A percentile compares a stretch with the other conserved stretches of the same genome.
phyloP scores from a whole-genome alignment of 106 monocot genomes.

The Posidonia australis region DNA sequence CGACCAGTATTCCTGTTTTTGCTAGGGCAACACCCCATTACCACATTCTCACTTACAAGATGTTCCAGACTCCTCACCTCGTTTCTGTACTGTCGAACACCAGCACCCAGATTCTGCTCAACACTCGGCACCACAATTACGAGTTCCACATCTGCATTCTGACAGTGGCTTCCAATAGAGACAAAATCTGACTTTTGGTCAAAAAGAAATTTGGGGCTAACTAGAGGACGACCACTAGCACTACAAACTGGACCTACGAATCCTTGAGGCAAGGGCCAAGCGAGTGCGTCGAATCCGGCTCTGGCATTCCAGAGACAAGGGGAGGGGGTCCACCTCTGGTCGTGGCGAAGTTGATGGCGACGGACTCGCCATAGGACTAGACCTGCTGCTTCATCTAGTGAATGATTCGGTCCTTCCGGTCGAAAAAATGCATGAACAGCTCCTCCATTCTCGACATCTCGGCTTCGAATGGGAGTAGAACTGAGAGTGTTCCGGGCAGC shows the following conservation, averaged over 20 bases:
- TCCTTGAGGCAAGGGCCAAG: background rate
- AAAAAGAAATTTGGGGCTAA: background rate
- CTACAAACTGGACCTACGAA: background rate
- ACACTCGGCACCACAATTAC: constrained; percentile 2
- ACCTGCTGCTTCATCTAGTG: constrained; percentile 46
- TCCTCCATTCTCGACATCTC: constrained; percentile 56
- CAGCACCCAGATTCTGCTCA: constrained; percentile 3
- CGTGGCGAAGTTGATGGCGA: constrained; percentile 50
- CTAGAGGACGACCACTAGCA: background rate
- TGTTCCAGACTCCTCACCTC: constrained; percentile 13
- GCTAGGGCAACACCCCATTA: background rate
- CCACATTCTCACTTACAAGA: background rate
- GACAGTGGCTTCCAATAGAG: constrained; percentile 3
- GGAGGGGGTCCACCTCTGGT: constrained; percentile 21
- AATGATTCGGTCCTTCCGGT: constrained; percentile 38
- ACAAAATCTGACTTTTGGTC: background rate
- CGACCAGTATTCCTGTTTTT: constrained; percentile 15
- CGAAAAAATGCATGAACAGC: constrained; percentile 72
- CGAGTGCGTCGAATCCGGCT: background rate
- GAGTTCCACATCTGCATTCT: constrained; percentile 5
- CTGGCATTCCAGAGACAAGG: constrained; percentile 37
- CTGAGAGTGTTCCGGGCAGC: too few species aligned
- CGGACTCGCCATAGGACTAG: constrained; percentile 39
- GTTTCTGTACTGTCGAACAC: constrained; percentile 11
- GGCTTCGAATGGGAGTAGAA: too few species aligned